Evolutionary conservation across 2,329 filamentous ascomycete genomes (phyloP).

Genomic region (Periconia macrospinosa): DNA sequence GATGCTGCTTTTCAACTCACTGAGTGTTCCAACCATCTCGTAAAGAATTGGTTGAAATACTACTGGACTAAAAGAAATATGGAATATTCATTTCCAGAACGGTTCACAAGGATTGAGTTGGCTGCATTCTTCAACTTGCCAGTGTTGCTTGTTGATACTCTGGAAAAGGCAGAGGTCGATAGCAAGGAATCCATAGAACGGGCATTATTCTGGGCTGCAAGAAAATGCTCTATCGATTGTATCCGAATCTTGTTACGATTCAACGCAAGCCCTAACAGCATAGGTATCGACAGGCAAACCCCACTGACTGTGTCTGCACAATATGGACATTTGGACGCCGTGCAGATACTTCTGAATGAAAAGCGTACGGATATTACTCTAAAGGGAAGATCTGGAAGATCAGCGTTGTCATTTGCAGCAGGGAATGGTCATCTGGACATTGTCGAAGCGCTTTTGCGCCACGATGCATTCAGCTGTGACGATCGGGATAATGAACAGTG

Average conservation of each 20-base stretch:
- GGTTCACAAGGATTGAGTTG: conserved; percentile 26
- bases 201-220: conserved; percentile 37
- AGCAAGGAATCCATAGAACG: conserved; percentile 14
- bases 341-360: conserved; percentile 26
- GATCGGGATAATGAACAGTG: conserved; percentile 25
- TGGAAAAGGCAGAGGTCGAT: conserved; percentile 7
- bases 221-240: conserved; percentile 20
- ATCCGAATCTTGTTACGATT: conserved; percentile 19
- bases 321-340: conserved; percentile 29
- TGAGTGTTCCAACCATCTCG: conserved; percentile 12
- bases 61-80: conserved; percentile 27
- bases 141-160: conserved; percentile 17
- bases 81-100: conserved; percentile 18
- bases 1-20: conserved; percentile 14
- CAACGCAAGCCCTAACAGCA: conserved; percentile 14
- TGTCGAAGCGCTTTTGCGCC: conserved; percentile 25
- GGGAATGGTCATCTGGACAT: conserved; percentile 34
- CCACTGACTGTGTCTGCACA: conserved; percentile 34
- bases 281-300: conserved; percentile 22
- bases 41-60: conserved; percentile 40
- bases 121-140: conserved; percentile 39
- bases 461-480: conserved; percentile 17
- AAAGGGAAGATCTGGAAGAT: conserved; percentile 24
- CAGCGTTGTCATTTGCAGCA: conserved; percentile 39
- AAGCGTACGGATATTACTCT: conserved; percentile 23